A percentile compares a stretch with the other conserved stretches of the same genome.
phyloP scores from a whole-genome alignment of 2,329 filamentous ascomycete genomes.

The Pyrenophora graminea region DNA sequence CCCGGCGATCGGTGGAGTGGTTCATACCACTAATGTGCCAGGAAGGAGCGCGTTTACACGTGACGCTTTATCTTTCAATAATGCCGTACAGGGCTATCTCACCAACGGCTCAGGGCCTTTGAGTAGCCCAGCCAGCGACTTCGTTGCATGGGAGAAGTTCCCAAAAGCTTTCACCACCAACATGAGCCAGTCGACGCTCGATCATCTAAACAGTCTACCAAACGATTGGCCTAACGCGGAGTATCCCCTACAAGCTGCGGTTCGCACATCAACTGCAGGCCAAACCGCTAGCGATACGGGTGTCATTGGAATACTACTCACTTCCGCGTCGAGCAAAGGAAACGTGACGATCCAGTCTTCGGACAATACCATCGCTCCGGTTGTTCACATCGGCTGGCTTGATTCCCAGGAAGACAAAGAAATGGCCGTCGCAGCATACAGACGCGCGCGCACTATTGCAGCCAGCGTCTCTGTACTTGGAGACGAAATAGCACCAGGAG shows the following conservation, averaged over 20 bases:
- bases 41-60: constrained; percentile 9
- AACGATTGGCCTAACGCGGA: constrained; percentile 11
- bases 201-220: neutral
- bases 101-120: constrained; percentile 9
- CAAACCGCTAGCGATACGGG: constrained; percentile 5
- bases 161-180: constrained; percentile 1
- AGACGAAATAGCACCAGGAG: constrained; percentile 7
- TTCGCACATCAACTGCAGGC: neutral
- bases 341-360: constrained; percentile 10
- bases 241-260: constrained; percentile 3
- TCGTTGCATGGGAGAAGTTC: constrained; percentile 8
- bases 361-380: constrained; percentile 3
- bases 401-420: constrained; percentile 9
- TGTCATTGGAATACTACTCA: constrained; percentile 7
- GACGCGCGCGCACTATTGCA: constrained; percentile 6
- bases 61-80: constrained; percentile 3
- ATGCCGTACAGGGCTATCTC: constrained; percentile 3
- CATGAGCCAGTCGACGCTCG: constrained; percentile 9
- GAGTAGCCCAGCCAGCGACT: constrained; percentile 12
- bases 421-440: constrained; percentile 11
- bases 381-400: constrained; percentile 6
- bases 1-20: constrained; percentile 2
- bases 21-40: constrained; percentile 5
- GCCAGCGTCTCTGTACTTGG: constrained; percentile 8
- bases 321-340: constrained; percentile 7